phyloP scores from a whole-genome alignment of 352 stramenopile species.

The Phytophthora chlamydospora region DNA sequence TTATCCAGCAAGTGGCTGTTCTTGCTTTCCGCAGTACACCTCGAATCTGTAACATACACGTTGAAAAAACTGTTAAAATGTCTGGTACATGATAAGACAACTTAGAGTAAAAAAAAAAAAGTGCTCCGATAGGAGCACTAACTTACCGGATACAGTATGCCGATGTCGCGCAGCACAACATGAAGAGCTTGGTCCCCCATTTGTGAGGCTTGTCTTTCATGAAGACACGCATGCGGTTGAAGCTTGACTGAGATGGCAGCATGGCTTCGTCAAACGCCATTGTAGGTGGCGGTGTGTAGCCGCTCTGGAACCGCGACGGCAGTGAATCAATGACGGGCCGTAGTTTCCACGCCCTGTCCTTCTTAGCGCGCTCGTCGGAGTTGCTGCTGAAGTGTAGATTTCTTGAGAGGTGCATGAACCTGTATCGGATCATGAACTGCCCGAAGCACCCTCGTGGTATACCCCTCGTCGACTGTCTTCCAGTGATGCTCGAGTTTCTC shows the following conservation, averaged over 20 bases:
- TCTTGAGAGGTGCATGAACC: constrained; percentile 13
- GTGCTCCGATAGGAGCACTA: background rate
- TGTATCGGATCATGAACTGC: constrained; percentile 10
- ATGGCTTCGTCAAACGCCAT: constrained; percentile 18
- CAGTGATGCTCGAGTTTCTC: constrained; percentile 13
- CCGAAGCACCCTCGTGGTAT: constrained; percentile 24
- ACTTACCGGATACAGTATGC: constrained; percentile 23
- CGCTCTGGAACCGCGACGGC: background rate
- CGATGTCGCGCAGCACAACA: constrained; percentile 6
- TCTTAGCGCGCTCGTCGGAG: background rate
- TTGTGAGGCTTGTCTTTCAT: background rate
- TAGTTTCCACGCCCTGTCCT: constrained; percentile 13
- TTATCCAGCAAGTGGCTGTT: background rate
- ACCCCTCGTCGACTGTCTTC: constrained; percentile 8
- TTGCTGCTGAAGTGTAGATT: constrained; percentile 26
- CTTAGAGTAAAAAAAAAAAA: constrained; percentile 4
- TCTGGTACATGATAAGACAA: constrained; percentile 4
- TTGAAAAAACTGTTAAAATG: background rate
- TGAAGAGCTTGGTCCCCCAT: constrained; percentile 22
- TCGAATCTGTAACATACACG: constrained; percentile 4
- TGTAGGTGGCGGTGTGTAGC: constrained; percentile 2
- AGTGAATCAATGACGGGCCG: background rate
- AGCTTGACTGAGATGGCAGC: constrained; percentile 7
- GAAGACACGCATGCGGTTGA: constrained; percentile 19
- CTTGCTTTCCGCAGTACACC: constrained; percentile 5